phyloP scores from a whole-genome alignment of 176 grass and related monocot genomes.

The Phyllostachys edulis region DNA sequence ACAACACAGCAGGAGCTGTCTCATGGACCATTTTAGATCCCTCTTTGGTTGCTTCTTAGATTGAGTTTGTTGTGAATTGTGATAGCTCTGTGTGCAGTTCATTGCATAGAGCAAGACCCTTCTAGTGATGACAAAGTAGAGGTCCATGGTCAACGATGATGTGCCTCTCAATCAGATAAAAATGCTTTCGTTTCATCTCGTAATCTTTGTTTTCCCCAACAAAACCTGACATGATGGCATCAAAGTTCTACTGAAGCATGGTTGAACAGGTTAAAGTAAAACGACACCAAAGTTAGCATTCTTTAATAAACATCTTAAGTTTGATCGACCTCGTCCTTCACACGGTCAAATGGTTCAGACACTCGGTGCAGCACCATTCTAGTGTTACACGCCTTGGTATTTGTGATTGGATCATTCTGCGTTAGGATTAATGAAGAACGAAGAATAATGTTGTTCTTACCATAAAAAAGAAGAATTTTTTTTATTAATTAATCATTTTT shows the following conservation, averaged over 20 bases:
- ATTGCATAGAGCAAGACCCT: neutral
- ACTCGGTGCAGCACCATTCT: neutral
- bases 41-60: neutral
- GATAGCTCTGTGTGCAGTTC: neutral
- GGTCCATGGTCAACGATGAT: neutral
- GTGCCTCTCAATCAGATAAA: neutral
- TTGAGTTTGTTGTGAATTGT: neutral
- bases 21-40: neutral
- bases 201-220: neutral
- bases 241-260: neutral
- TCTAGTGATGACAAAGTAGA: conserved; percentile 19
- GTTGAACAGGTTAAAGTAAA: neutral
- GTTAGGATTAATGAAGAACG: neutral
- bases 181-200: neutral
- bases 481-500: too few relatives aligned
- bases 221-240: neutral
- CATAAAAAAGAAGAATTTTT: neutral
- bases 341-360: neutral
- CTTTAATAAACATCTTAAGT: neutral
- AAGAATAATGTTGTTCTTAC: neutral
- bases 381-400: neutral
- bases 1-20: neutral
- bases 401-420: neutral
- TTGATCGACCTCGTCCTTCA: neutral
- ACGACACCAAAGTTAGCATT: neutral